A percentile compares a stretch with the other conserved stretches of the same genome.
Evolutionary conservation across 2,329 filamentous ascomycete species (phyloP).

Genomic region (Clarireedia sp.): DNA sequence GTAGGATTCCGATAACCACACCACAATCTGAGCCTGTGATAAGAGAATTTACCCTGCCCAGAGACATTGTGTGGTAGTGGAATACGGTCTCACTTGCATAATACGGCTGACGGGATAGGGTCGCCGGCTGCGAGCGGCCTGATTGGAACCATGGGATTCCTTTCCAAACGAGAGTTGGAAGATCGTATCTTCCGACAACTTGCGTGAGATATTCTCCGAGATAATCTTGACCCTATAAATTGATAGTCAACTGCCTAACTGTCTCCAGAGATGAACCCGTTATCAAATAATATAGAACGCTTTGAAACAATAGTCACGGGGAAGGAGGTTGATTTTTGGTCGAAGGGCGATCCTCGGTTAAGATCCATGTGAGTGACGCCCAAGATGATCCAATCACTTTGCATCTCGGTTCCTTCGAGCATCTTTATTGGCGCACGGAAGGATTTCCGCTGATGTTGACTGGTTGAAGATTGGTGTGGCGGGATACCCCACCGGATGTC

Average conservation of each 20-base stretch:
- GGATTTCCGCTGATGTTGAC: neutral
- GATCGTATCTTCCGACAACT: neutral
- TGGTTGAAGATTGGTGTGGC: neutral
- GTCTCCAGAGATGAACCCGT: too few species aligned
- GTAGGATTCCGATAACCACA: neutral
- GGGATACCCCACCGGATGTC: slow-evolving; percentile 8
- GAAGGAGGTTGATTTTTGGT: neutral
- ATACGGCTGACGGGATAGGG: neutral
- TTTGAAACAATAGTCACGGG: neutral
- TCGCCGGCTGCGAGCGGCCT: neutral
- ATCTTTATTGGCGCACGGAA: neutral
- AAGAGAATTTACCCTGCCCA: neutral
- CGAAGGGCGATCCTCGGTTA: neutral
- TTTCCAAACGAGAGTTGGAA: neutral
- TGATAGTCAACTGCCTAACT: too few species aligned
- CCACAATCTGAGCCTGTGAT: neutral
- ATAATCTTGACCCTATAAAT: too few species aligned
- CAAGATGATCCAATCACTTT: neutral
- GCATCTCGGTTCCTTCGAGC: neutral
- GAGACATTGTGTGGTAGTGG: neutral
- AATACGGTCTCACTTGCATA: slow-evolving; percentile 7
- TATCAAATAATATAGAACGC: neutral
- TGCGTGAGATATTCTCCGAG: neutral
- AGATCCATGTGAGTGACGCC: too few species aligned
- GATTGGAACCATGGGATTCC: too few species aligned